These are phyloP conservation scores for Cardiosporidium cionae DNA, from an alignment of 169 alveolate species.

Conservation along the genomic window DNA sequence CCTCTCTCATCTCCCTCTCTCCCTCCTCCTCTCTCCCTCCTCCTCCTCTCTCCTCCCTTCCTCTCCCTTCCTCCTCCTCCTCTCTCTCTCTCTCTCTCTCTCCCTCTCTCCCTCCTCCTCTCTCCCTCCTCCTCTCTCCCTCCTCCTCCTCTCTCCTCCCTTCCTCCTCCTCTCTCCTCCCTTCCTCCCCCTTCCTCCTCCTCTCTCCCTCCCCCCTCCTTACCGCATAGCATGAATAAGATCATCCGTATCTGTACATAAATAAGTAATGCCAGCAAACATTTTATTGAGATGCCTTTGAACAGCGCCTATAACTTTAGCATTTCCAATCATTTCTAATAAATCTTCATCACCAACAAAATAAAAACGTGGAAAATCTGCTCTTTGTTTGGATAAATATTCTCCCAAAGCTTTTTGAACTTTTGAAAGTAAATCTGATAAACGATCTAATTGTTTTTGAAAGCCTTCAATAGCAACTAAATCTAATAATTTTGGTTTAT, in stretches of 20 bases:
- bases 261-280: constrained; percentile 92
- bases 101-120: no score
- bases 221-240: constrained; percentile 28
- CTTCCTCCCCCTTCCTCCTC: neutral
- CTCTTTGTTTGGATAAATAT: constrained; percentile 92
- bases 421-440: constrained; percentile 81
- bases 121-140: no score
- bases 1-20: no score
- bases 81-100: no score
- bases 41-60: no score
- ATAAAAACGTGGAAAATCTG: constrained; percentile 95
- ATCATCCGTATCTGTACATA: constrained; percentile 24
- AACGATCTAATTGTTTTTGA: constrained; percentile 81
- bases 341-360: constrained; percentile 96
- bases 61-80: no score
- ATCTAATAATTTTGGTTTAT: constrained; percentile 27
- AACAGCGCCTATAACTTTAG: constrained; percentile 85
- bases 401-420: constrained; percentile 92
- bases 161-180: neutral
- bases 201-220: neutral
- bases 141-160: no score
- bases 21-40: no score
- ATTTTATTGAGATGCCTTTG: constrained; percentile 91
- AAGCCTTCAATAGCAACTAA: constrained; percentile 73
- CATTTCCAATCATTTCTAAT: constrained; percentile 94